Evolutionary conservation across 805 yeast species (phyloP), one percentile per base, ranked within the genome.

Genomic region (Zygoascus bituminiphila): DNA sequence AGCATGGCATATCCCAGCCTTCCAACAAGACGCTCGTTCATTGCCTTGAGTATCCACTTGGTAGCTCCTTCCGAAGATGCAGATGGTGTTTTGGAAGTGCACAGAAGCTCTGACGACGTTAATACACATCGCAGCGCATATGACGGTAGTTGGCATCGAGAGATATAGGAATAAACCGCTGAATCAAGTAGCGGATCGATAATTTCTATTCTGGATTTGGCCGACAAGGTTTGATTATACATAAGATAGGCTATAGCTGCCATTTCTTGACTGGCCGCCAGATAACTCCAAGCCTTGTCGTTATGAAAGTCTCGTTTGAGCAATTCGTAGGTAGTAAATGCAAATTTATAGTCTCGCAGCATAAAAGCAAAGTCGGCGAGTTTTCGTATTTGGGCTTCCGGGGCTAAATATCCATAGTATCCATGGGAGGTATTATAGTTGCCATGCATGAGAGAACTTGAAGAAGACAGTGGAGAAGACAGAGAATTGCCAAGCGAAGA

Each of bases 341-440:
- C 93, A 50, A 78, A 80, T 62, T 82, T 81, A 71, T 84, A 91
- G 67, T 93, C 96, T 33, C 88, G 77, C n/a, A 89, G 66, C 80
- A 93, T 86, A 58, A 91, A 79, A 5, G 88, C 80, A 87, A 95
- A 87, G 63, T 93, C 98, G 0, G 95, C 98, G 23, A 91, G 69
- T 60, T 84, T 83, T 45, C 98, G 71, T 23, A 88, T 72, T 39
- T 78, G 72, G 60, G 86, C 84, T 57, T 88, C 96, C 0, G 81
- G 74, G 0, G 88, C 71, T 2, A 76, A 70, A 9, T 78, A 76
- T 39, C 76, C 66, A 60, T 88, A 88, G 55, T 71, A 39, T 72
- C 78, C 3, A n/a, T 31, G 35, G 10, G 42, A 17, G 66, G 68
- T 4, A 58, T 76, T 77, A 64, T 74, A 86, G 45, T 66, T 46